A percentile compares a stretch with the other conserved stretches of the same genome.
Evolutionary conservation across 2,329 filamentous ascomycete genomes (phyloP).

Genomic region (Nakataea oryzae): DNA sequence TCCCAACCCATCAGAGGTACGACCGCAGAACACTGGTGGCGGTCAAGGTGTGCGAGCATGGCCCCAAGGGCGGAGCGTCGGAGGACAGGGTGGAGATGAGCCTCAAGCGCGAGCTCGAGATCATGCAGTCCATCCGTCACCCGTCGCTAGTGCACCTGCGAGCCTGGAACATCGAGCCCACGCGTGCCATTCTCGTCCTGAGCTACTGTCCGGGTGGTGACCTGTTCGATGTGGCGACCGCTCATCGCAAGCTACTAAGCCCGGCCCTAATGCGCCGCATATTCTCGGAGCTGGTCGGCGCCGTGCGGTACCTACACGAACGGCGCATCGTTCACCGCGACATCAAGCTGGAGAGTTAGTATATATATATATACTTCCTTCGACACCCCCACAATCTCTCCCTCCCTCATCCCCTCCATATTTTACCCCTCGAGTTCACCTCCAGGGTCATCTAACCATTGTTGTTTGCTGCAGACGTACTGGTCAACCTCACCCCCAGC

Average conservation of each 20-base stretch:
- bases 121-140: slow-evolving; percentile 79
- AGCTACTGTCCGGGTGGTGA: slow-evolving; percentile 92
- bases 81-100: slow-evolving; percentile 90
- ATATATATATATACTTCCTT: slow-evolving; percentile 8
- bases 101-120: slow-evolving; percentile 87
- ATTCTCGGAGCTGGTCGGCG: slow-evolving; percentile 79
- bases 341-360: slow-evolving; percentile 89
- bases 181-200: slow-evolving; percentile 73
- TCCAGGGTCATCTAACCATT: slow-evolving; percentile 6
- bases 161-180: slow-evolving; percentile 78
- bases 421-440: too few species aligned
- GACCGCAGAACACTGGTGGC: slow-evolving; percentile 79
- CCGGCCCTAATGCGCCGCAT: slow-evolving; percentile 68
- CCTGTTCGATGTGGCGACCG: slow-evolving; percentile 81
- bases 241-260: slow-evolving; percentile 56
- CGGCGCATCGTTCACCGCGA: slow-evolving; percentile 88
- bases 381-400: too few species aligned
- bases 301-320: slow-evolving; percentile 76
- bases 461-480: slow-evolving; percentile 53
- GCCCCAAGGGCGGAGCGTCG: slow-evolving; percentile 84
- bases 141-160: slow-evolving; percentile 86
- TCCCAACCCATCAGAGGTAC: slow-evolving; percentile 17
- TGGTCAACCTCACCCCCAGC: slow-evolving; percentile 69
- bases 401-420: too few species aligned
- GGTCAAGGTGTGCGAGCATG: slow-evolving; percentile 91